A percentile compares a stretch with the other conserved stretches of the same genome.
phyloP scores from a whole-genome alignment of 1,139 yeast genomes.

The Debaryomycetaceae sp. region DNA sequence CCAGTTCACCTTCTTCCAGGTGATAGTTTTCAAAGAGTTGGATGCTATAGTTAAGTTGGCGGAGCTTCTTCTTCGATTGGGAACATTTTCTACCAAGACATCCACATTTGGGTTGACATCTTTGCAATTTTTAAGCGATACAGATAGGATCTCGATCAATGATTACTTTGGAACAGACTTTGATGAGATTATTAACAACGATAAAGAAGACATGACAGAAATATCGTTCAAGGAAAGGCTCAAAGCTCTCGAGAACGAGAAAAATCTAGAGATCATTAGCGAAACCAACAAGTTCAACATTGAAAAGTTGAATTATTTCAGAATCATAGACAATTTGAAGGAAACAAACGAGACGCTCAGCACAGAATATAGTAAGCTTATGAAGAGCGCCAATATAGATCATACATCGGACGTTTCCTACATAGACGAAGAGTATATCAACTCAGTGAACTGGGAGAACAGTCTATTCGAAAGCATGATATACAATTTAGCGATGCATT shows the following conservation, averaged over 20 bases:
- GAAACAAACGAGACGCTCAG: constrained; percentile 1
- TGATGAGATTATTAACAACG: constrained; percentile 2
- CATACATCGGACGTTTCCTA: constrained; percentile 4
- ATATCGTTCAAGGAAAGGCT: background rate
- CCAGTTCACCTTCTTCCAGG: constrained; percentile 10
- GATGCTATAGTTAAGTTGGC: constrained; percentile 14
- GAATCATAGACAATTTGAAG: constrained; percentile 5
- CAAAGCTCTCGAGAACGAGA: constrained; percentile 2
- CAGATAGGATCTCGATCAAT: constrained; percentile 12
- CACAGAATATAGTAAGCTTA: background rate
- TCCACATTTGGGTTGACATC: constrained; percentile 19
- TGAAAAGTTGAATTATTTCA: constrained; percentile 3
- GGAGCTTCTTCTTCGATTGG: constrained; percentile 17
- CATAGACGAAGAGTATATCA: constrained; percentile 13
- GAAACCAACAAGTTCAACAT: constrained; percentile 3
- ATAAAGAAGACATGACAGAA: constrained; percentile 1
- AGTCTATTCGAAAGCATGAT: constrained; percentile 14
- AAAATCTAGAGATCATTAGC: constrained; percentile 2
- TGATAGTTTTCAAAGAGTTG: constrained; percentile 15
- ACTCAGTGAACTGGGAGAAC: constrained; percentile 24
- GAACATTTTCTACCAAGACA: constrained; percentile 17
- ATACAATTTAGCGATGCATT: constrained; percentile 8
- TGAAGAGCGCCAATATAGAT: background rate
- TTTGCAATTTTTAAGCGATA: constrained; percentile 15
- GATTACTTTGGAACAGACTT: constrained; percentile 7